Evolutionary conservation across 371 early-diverging fungal species (phyloP).

Genomic region (Rhizopus microsporus): DNA sequence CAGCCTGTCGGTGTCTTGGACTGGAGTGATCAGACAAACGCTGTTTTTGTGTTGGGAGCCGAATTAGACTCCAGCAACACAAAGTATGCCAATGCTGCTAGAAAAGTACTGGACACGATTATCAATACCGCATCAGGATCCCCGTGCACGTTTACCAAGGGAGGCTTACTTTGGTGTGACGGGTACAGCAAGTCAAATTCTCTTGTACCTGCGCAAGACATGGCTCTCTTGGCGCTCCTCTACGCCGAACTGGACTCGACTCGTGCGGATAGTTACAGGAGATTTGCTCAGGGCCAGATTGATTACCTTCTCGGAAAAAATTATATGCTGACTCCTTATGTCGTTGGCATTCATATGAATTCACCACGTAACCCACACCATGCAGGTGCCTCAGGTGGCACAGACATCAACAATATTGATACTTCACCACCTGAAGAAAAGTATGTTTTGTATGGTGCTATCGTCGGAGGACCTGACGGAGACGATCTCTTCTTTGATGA

Average conservation of each 20-base stretch:
- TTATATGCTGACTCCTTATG: constrained; percentile 59
- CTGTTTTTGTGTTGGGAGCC: constrained; percentile 57
- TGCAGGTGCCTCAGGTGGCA: constrained; percentile 64
- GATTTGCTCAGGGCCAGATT: constrained; percentile 53
- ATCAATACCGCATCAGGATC: constrained; percentile 28
- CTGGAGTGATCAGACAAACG: constrained; percentile 57
- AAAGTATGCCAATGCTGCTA: constrained; percentile 43
- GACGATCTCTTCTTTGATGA: constrained; percentile 56
- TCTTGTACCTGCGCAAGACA: constrained; percentile 49
- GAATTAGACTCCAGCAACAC: constrained; percentile 38
- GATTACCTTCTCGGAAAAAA: constrained; percentile 64
- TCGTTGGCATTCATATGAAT: constrained; percentile 62
- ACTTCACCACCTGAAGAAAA: constrained; percentile 35
- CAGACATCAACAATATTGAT: constrained; percentile 45
- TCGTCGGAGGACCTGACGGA: constrained; percentile 65
- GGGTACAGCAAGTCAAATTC: constrained; percentile 53
- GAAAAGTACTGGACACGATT: constrained; percentile 35
- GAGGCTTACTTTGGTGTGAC: constrained; percentile 58
- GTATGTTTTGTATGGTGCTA: constrained; percentile 56
- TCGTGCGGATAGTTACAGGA: constrained; percentile 35
- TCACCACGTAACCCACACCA: constrained; percentile 68
- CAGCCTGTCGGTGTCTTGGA: constrained; percentile 35
- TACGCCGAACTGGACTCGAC: constrained; percentile 32
- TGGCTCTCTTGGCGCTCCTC: constrained; percentile 41
- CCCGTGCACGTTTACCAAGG: constrained; percentile 50